These are phyloP conservation scores for Moniliophthora roreri DNA, from an alignment of 1,284 basidiomycete species.

Conservation along the genomic window DNA sequence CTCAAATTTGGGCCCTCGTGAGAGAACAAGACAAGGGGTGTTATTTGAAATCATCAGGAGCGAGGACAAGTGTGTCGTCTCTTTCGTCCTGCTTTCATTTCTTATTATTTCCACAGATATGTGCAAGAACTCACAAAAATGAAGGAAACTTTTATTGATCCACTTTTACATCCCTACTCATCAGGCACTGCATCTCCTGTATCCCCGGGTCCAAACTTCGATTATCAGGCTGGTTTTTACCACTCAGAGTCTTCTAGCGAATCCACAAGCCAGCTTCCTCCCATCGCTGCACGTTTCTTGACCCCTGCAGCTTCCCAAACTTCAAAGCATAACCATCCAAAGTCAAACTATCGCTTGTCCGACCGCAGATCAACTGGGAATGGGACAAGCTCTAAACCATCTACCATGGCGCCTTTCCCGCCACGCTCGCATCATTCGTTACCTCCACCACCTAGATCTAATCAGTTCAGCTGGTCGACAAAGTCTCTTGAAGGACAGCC, in stretches of 20 bases:
- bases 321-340: conserved; percentile 66
- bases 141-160: conserved; percentile 91
- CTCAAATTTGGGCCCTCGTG: conserved; percentile 87
- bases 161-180: conserved; percentile 83
- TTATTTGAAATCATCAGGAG: conserved; percentile 97
- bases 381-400: conserved; percentile 39
- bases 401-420: conserved; percentile 67
- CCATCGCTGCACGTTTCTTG: conserved; percentile 92
- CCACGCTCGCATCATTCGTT: conserved; percentile 79
- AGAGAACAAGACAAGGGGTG: conserved; percentile 95
- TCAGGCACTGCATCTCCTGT: conserved; percentile 40
- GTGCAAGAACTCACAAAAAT: conserved; percentile 87
- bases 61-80: conserved; percentile 79
- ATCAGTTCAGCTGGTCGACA: conserved; percentile 36
- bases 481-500: conserved; percentile 43
- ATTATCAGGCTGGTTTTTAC: conserved; percentile 58
- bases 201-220: conserved; percentile 54
- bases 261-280: conserved; percentile 73
- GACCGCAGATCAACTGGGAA: conserved; percentile 20
- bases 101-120: conserved; percentile 61
- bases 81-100: conserved; percentile 8
- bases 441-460: conserved; percentile 61
- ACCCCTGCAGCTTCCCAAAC: conserved; percentile 50
- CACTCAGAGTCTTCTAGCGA: conserved; percentile 60
- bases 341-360: conserved; percentile 74